Evolutionary conservation across 345 rosid genomes (phyloP), one percentile per base, ranked within the genome.

Genomic region (Rhizophora apiculata): DNA sequence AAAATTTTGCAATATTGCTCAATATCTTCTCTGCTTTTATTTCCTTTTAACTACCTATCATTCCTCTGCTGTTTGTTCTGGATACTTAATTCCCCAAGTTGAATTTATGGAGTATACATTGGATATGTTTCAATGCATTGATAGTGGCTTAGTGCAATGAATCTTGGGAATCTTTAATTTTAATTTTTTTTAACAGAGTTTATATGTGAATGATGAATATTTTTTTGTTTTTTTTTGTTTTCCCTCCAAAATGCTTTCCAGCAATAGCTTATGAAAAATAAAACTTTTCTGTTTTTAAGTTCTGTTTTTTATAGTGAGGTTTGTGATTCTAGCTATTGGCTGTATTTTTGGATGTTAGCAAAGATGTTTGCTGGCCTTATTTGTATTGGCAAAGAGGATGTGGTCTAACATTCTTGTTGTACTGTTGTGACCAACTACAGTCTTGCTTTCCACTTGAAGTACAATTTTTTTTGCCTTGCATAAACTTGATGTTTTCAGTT

Each of bases 211-310:
- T 62, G 69, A 18, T 8, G 32, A 32, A 37, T 19, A 19, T 34
- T 6, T 43, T 59, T 21, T 53, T 24, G 24, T 24, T 24, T 68
- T 24, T n/a, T 59, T 46, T 15, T 37, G 24, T n/a, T 46, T 29
- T 7, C 27, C 16, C 3, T 24, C 29, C 36, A 36, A 49, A 29
- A 36, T 27, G 29, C 68, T 22, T 9, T 62, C 32, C 19, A 29
- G 51, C 31, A 65, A 62, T 49, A 20, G 29, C 34, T 62, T 46
- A 19, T 65, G 68, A 61, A 70, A 24, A 46, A 2, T 21, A 39
- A 46, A 54, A 27, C 26, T 24, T 32, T 66, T 43, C 11, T 34
- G 5, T 37, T 26, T 8, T 9, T 11, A 65, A 37, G 39, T 22
- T 22, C 16, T 55, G 29, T 22, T 55, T 3, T 43, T 11, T 9